phyloP scores from a whole-genome alignment of 805 yeast species.

The Candida chauliodis region DNA sequence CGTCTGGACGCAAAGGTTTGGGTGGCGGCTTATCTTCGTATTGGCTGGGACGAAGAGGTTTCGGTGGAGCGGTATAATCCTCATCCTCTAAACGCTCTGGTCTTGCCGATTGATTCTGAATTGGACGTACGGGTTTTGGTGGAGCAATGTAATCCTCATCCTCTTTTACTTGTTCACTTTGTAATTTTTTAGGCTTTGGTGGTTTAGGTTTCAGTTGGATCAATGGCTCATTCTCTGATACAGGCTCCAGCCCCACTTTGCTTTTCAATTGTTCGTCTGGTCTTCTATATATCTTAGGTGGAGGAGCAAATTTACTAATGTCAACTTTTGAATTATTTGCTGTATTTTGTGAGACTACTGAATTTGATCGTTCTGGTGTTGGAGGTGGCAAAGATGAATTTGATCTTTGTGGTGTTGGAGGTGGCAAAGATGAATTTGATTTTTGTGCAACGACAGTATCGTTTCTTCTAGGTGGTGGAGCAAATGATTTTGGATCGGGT shows the following conservation, averaged over 20 bases:
- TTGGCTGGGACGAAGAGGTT: neutral
- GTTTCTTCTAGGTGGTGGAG: slow-evolving; percentile 34
- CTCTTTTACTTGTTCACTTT: neutral
- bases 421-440: slow-evolving; percentile 7
- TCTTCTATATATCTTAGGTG: slow-evolving; percentile 26
- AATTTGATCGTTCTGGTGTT: slow-evolving; percentile 14
- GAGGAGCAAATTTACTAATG: slow-evolving; percentile 31
- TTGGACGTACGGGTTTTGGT: slow-evolving; percentile 4
- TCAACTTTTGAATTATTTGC: slow-evolving; percentile 37
- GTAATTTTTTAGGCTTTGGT: slow-evolving; percentile 10
- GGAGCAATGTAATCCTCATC: neutral
- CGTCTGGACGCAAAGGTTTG: slow-evolving; percentile 5
- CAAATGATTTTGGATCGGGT: slow-evolving; percentile 35
- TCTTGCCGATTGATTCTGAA: too few relatives aligned
- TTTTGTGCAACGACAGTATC: neutral
- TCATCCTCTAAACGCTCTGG: neutral
- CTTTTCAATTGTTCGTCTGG: slow-evolving; percentile 9
- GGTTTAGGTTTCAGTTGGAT: slow-evolving; percentile 6
- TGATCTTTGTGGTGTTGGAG: slow-evolving; percentile 16
- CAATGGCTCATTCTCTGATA: neutral
- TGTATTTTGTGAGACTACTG: neutral
- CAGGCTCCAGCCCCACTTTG: neutral
- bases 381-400: slow-evolving; percentile 13
- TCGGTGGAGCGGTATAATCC: slow-evolving; percentile 4
- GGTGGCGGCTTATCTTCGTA: slow-evolving; percentile 5